Evolutionary conservation across 768 basidiomycete genomes (phyloP), one percentile per base, ranked within the genome.

Genomic region (Panellus pusillus): DNA sequence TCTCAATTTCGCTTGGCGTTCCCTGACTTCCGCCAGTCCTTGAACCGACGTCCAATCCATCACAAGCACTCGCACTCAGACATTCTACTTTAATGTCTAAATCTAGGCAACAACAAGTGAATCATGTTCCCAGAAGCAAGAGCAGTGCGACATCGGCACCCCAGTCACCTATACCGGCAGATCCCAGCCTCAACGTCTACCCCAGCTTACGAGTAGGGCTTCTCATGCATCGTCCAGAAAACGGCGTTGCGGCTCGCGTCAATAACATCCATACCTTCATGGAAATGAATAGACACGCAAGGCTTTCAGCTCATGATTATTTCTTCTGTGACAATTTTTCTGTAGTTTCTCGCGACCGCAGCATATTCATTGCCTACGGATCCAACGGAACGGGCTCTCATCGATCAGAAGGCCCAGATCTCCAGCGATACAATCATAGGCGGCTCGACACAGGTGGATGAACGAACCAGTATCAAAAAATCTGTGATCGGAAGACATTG

Each of bases 361-460:
- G 72, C 77, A 9, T 88, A 82, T 49, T 68, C 73, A 17, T 69
- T 84, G 5, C 83, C 86, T 0, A 75, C 77, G 5, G 81, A 87
- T 56, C 79, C 83, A 0, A 82, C 83, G 65, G 81, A 80, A 60
- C 78, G 83, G 31, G 75, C 80, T 3, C 74, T 89, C 41, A 89
- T 95, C 45, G 89, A 94, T 63, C 75, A 84, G 12, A 89, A 85
- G 61, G 87, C 89, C 2, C 89, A 91, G 61, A 90, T 94, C 54
- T 94, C 93, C 1, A 68, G 77, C 6, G 93, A 96, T 66, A 87
- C 86, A 3, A 79, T 91, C 48, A 77, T 97, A 17, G 94, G 90
- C 2, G 82, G 83, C 42, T 93, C 90, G 1, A 92, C 93, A 12
- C 84, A 85, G 51, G 77, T 98, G 5, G 84, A 83, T 2, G 94